Conservation (phyloP, 1,284 basidiomycete species). For the Ustilago curta region DNA sequence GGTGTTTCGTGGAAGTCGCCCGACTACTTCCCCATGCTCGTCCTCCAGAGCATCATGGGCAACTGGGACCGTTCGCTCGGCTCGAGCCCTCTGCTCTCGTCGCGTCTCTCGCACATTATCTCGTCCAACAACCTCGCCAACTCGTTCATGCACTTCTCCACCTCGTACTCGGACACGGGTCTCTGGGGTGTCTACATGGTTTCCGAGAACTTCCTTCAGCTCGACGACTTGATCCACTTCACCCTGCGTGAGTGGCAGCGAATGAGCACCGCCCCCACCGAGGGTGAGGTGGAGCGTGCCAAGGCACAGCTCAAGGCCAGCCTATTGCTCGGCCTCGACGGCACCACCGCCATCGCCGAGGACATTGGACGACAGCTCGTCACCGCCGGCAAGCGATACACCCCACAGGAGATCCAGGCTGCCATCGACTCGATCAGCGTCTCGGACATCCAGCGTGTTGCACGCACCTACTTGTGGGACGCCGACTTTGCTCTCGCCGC, state of each 20-base stretch:
- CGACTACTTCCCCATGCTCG: slow-evolving; percentile 99
- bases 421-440: slow-evolving; percentile 88
- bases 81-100: slow-evolving; percentile 87
- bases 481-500: slow-evolving; percentile 74
- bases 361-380: slow-evolving; percentile 98
- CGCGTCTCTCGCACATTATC: slow-evolving; percentile 89
- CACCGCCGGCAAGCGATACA: slow-evolving; percentile 82
- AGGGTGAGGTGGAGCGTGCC: slow-evolving; percentile 91
- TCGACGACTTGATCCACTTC: slow-evolving; percentile 94
- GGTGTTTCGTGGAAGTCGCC: slow-evolving; percentile 97
- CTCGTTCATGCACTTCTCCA: slow-evolving; percentile 99
- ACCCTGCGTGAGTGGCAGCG: slow-evolving; percentile 96
- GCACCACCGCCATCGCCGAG: slow-evolving; percentile 95
- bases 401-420: slow-evolving; percentile 92
- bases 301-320: slow-evolving; percentile 98
- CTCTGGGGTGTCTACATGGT: slow-evolving; percentile 97
- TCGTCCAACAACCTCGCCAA: slow-evolving; percentile 96
- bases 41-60: slow-evolving; percentile 96
- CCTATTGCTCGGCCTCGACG: slow-evolving; percentile 89
- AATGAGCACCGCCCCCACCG: slow-evolving; percentile 87
- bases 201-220: slow-evolving; percentile 85
- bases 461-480: slow-evolving; percentile 97
- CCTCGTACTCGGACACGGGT: slow-evolving; percentile 99
- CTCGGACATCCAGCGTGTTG: slow-evolving; percentile 93
- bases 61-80: slow-evolving; percentile 99